Evolutionary conservation across 148 eudicot species (phyloP), one percentile per base, ranked within the genome.

Genomic region (Cornus suecica): DNA sequence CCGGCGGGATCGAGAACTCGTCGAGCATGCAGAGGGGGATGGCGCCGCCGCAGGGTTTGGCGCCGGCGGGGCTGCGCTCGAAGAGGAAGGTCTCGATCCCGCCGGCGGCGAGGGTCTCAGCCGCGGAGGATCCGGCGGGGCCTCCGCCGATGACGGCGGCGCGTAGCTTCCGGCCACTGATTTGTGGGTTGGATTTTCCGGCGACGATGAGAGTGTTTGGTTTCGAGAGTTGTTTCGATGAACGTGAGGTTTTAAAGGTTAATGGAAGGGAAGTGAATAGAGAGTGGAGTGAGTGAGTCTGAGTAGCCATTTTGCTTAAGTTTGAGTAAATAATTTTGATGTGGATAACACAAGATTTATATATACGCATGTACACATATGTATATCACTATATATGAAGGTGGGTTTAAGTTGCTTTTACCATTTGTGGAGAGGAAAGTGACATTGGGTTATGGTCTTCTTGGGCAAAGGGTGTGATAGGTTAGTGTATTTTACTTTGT

Each of bases 1-100:
- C 63, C 14, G 64, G 29, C 16, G 96, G 97, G 84, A 94, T 89
- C 27, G 77, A 64, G 82, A 92, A 94, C 80, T 94, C 96, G 42
- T 90, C 94, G 60, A 92, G 91, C 97, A 94, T 94, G 54, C 97
- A 94, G 4, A 94, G 86, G 0, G 98, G 98, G 65, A 94, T 90
- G 4, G 98, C 98, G 60, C 97, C 97, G 37, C 97, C 98, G 81
- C 98, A 94, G 24, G 98, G 97, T 77, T 94, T 94, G 48, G 98
- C 90, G 9, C 88, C 87, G 28, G 81, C 51, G 3, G 92, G 87
- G 78, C 82, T 87, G 31, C 98, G 95, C 37, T 94, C 97, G 77
- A 94, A 94, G 34, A 94, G 80, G 73, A 86, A 94, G 2, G 98
- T 94, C 74, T 92, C 93, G 16, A 94, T 71, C 26, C 97, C 97